Evolutionary conservation across 2,329 filamentous ascomycete genomes (phyloP).

Genomic region (Corniculantispora saksenae): DNA sequence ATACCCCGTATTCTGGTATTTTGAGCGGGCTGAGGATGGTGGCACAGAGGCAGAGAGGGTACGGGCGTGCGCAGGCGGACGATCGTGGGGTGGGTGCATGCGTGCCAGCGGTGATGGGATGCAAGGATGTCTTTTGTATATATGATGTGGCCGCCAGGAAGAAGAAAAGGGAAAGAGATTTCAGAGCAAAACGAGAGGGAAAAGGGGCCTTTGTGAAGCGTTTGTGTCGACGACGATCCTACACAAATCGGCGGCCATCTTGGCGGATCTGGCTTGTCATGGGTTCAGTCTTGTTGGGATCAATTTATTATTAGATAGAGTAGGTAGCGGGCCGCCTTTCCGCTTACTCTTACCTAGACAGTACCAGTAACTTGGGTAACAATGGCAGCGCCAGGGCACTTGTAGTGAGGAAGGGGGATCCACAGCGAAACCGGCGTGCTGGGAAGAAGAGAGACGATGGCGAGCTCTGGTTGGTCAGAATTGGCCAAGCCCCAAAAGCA

Average conservation of each 20-base stretch:
- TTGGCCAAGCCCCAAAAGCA: too few relatives aligned
- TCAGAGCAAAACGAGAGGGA: too few relatives aligned
- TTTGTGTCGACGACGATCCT: not conserved
- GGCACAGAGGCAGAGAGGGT: too few relatives aligned
- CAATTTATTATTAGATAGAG: conserved; percentile 12
- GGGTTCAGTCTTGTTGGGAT: not conserved
- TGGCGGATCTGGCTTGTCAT: not conserved
- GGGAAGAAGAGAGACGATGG: not conserved
- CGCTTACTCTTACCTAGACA: too few relatives aligned
- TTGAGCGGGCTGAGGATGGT: not conserved
- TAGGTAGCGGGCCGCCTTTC: conserved; percentile 16
- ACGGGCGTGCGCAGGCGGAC: too few relatives aligned
- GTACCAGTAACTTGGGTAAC: too few relatives aligned
- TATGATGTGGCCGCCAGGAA: too few relatives aligned
- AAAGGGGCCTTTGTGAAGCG: too few relatives aligned
- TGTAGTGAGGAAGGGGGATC: not conserved
- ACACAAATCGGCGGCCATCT: not conserved
- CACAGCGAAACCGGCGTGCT: conserved; percentile 1
- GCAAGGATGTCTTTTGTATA: not conserved
- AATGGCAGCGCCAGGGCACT: too few relatives aligned
- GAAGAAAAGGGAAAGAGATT: not conserved
- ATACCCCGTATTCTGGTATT: not conserved
- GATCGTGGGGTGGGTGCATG: not conserved
- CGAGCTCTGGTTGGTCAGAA: not conserved
- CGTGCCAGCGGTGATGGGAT: not conserved